Conservation (phyloP, 1,139 yeast species). For the Candida labiduridarum region DNA sequence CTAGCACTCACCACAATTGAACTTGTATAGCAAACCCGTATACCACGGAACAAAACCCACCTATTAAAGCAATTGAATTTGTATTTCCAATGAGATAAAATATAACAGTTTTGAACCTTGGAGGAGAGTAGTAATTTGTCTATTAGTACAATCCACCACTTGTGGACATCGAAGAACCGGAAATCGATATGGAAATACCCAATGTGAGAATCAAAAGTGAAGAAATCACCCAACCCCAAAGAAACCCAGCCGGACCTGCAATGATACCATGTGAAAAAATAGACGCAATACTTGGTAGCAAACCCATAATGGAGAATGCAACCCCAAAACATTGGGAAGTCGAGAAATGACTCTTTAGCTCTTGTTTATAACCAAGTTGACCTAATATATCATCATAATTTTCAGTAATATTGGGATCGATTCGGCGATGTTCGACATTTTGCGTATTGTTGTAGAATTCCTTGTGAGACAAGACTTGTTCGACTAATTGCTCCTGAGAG, state of each 20-base stretch:
- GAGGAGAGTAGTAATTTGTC: slow-evolving; percentile 43
- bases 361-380: slow-evolving; percentile 57
- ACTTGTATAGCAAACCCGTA: slow-evolving; percentile 41
- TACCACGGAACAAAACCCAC: slow-evolving; percentile 39
- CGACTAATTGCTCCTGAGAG: slow-evolving; percentile 27
- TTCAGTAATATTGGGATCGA: slow-evolving; percentile 19
- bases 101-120: slow-evolving; percentile 30
- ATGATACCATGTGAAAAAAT: slow-evolving; percentile 36
- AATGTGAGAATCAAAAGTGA: slow-evolving; percentile 58
- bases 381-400: slow-evolving; percentile 52
- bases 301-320: slow-evolving; percentile 56
- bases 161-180: slow-evolving; percentile 72
- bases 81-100: slow-evolving; percentile 48
- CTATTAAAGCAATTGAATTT: slow-evolving; percentile 36
- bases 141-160: slow-evolving; percentile 71
- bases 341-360: slow-evolving; percentile 47
- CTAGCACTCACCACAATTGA: slow-evolving; percentile 33
- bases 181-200: slow-evolving; percentile 63
- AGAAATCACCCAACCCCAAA: slow-evolving; percentile 75
- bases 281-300: slow-evolving; percentile 50
- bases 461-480: slow-evolving; percentile 27
- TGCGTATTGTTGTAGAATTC: slow-evolving; percentile 27
- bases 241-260: slow-evolving; percentile 49
- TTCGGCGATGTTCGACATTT: slow-evolving; percentile 26
- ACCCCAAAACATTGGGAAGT: slow-evolving; percentile 56